These are phyloP conservation scores for Colletotrichum tamarilloi DNA, from an alignment of 2,329 filamentous ascomycete genomes.

Conservation along the genomic window DNA sequence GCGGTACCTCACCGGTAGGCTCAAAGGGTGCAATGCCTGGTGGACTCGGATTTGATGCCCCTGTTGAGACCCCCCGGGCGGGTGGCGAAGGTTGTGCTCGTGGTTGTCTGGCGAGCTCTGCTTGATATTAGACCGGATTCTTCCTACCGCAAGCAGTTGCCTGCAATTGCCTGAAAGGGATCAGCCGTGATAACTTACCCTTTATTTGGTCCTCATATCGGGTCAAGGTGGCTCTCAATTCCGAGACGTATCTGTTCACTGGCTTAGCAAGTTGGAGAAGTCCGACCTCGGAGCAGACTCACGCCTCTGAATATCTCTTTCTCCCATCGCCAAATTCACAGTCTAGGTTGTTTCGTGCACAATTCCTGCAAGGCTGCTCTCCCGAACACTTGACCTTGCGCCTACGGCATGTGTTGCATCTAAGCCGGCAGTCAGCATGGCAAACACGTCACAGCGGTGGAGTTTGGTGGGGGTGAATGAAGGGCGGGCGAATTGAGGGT, in stretches of 20 bases:
- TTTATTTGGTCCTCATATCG: conserved; percentile 27
- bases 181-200: background rate
- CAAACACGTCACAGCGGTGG: background rate
- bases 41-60: conserved; percentile 20
- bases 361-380: conserved; percentile 45
- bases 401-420: conserved; percentile 41
- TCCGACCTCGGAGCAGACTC: background rate
- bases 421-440: conserved; percentile 8
- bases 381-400: conserved; percentile 50
- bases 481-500: background rate
- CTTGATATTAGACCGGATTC: background rate
- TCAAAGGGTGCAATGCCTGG: conserved; percentile 28
- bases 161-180: background rate
- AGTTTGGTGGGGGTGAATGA: background rate
- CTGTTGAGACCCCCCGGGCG: background rate
- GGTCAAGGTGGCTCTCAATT: conserved; percentile 24
- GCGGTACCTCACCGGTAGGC: conserved; percentile 28
- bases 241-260: conserved; percentile 19
- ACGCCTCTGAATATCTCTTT: conserved; percentile 35
- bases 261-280: background rate
- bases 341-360: conserved; percentile 45
- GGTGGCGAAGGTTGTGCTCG: background rate
- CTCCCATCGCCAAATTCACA: conserved; percentile 45
- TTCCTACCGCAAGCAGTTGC: background rate
- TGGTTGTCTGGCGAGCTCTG: conserved; percentile 24